Evolutionary conservation across 352 stramenopile species (phyloP).

Genomic region (Globisporangium takayamanum): DNA sequence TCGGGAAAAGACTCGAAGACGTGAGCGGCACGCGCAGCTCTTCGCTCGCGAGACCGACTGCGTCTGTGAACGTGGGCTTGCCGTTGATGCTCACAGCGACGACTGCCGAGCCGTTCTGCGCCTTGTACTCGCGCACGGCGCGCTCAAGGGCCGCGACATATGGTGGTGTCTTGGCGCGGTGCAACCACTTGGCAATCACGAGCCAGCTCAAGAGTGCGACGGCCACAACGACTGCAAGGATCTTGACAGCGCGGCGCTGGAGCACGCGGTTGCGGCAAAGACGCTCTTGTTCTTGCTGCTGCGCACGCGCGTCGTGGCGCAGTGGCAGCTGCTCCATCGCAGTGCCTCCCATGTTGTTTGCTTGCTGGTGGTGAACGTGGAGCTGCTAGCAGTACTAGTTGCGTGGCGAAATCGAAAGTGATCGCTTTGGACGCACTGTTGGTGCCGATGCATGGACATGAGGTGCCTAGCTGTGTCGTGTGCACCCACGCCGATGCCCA

Average conservation of each 20-base stretch:
- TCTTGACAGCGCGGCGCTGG: neutral
- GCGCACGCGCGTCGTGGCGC: neutral
- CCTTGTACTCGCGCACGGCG: neutral
- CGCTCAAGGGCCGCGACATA: neutral
- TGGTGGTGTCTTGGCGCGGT: neutral
- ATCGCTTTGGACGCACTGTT: too few relatives aligned
- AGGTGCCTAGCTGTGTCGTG: too few relatives aligned
- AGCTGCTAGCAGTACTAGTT: too few relatives aligned
- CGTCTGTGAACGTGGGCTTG: constrained; percentile 28
- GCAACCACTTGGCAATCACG: neutral
- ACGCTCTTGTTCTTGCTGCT: neutral
- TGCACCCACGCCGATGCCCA: too few relatives aligned
- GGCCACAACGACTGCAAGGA: neutral
- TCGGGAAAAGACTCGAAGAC: constrained; percentile 38
- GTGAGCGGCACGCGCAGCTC: constrained; percentile 32
- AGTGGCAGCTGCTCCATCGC: constrained; percentile 6
- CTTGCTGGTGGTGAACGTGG: too few relatives aligned
- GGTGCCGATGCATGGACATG: too few relatives aligned
- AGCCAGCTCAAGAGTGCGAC: neutral
- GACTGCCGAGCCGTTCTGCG: constrained; percentile 35
- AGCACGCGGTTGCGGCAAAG: too few relatives aligned
- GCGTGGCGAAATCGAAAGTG: too few relatives aligned
- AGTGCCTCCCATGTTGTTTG: too few relatives aligned
- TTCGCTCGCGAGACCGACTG: constrained; percentile 35
- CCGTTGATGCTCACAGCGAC: constrained; percentile 37